Conservation (phyloP, 2,329 filamentous ascomycete genomes). For the Trichoderma simmonsii region DNA sequence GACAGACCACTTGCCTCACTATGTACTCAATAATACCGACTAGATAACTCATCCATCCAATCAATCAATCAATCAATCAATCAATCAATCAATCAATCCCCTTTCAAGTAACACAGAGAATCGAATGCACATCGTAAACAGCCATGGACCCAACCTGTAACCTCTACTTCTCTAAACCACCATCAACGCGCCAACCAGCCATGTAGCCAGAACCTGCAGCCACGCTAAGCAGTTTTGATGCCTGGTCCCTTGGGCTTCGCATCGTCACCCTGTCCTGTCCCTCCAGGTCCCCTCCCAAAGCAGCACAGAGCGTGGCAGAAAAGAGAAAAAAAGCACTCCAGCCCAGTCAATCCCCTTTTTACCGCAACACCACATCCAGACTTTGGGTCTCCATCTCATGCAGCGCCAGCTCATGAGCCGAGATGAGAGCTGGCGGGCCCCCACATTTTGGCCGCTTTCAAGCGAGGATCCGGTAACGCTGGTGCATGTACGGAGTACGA, state of each 20-base stretch:
- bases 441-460: background rate
- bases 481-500: background rate
- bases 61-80: too few species aligned
- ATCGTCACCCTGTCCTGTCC: background rate
- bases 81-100: too few species aligned
- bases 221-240: slow-evolving; percentile 4
- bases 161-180: background rate
- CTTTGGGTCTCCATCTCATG: background rate
- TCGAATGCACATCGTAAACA: background rate
- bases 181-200: background rate
- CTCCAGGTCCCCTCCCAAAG: background rate
- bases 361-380: background rate
- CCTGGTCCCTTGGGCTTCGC: background rate
- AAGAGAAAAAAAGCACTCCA: background rate
- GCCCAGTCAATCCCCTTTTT: background rate
- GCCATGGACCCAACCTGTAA: background rate
- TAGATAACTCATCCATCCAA: too few species aligned
- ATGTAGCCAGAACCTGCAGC: background rate
- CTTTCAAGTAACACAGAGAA: background rate
- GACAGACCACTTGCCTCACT: too few species aligned
- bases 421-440: slow-evolving; percentile 11
- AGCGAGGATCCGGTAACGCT: background rate
- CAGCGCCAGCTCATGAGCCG: slow-evolving; percentile 17
- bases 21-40: too few species aligned
- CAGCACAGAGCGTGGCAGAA: background rate